A percentile compares a stretch with the other conserved stretches of the same genome.
Conservation (phyloP, 192 early-diverging fungal species). For the Umbelopsis ramanniana region DNA sequence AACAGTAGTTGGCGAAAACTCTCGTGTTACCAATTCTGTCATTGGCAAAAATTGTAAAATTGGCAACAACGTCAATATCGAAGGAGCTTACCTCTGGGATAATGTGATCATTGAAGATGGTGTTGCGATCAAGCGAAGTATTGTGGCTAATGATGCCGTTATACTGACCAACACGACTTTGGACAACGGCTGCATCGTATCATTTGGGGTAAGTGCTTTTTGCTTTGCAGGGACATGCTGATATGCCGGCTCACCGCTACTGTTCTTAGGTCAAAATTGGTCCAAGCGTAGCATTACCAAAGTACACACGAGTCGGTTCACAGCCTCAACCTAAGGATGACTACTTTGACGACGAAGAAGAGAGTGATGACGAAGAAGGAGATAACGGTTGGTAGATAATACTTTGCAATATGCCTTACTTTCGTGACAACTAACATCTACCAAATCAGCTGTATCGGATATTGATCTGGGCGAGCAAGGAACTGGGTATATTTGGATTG, state of each 20-base stretch:
- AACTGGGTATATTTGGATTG: constrained; percentile 64
- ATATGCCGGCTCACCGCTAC: background rate
- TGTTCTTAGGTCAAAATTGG: constrained; percentile 64
- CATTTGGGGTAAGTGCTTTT: constrained; percentile 55
- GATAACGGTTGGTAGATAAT: background rate
- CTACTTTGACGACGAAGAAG: constrained; percentile 49
- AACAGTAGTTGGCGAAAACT: constrained; percentile 75
- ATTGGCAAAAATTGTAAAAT: constrained; percentile 86
- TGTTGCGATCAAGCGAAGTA: constrained; percentile 67
- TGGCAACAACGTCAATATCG: constrained; percentile 76
- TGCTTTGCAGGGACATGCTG: background rate
- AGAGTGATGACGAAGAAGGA: constrained; percentile 42
- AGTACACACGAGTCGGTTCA: constrained; percentile 66
- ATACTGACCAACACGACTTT: constrained; percentile 71
- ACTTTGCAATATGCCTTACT: constrained; percentile 6
- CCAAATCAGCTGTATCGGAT: constrained; percentile 17
- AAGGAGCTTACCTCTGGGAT: constrained; percentile 89
- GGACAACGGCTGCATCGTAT: constrained; percentile 75
- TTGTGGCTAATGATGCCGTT: constrained; percentile 75
- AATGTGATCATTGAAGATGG: constrained; percentile 69
- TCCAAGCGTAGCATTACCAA: constrained; percentile 68
- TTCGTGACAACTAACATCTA: background rate
- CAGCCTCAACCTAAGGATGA: constrained; percentile 41
- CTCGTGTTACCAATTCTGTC: constrained; percentile 74
- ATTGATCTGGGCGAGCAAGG: constrained; percentile 59